Evolutionary conservation across 805 yeast species (phyloP), one percentile per base, ranked within the genome.

Genomic region (Starmerella floris): DNA sequence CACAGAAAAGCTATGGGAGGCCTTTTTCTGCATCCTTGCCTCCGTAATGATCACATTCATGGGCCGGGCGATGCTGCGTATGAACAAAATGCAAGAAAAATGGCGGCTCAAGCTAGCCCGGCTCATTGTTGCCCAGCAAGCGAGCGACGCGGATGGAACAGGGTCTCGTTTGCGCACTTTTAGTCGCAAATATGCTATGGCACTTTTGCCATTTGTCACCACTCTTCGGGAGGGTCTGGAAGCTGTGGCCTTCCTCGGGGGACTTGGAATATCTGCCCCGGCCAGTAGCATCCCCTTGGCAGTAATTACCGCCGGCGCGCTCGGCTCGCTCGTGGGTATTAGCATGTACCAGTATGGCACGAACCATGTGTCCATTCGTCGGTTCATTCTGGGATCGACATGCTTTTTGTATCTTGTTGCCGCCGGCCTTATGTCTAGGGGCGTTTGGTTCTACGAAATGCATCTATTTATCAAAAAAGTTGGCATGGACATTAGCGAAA

Each of bases 1-100:
- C 46, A 79, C 95, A 32, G 96, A 85, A 58, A 75, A 91, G 54
- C 68, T 83, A 41, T 85, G 94, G 82, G 96, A 85, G 58, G 94
- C 94, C 6, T 62, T 77, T 1, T 76, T 85, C 56, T 79, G 88
- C 52, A 67, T 87, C 13, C 59, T 84, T 25, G 84, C 94, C 3
- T 74, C 91, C 17, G 54, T 79, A 1, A 74, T 85, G 45, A 85
- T 85, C 46, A 81, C 94, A 1, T 63, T 77, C 6, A 84, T 85
- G 95, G 95, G 95, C 0, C 56, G 83, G 27, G 80, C 88, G 42
- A 74, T 85, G 57, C 66, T 85, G 48, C 68, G 94, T 49, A 72
- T 85, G 57, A 83, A 85, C 52, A 77, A 80, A 56, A 65, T 85
- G 70, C 78, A 83, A 54, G 76, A 79, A 44, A 85, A 84, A 62